Conservation (phyloP, 2,329 filamentous ascomycete genomes). For the Drechslerella stenobrocha region DNA sequence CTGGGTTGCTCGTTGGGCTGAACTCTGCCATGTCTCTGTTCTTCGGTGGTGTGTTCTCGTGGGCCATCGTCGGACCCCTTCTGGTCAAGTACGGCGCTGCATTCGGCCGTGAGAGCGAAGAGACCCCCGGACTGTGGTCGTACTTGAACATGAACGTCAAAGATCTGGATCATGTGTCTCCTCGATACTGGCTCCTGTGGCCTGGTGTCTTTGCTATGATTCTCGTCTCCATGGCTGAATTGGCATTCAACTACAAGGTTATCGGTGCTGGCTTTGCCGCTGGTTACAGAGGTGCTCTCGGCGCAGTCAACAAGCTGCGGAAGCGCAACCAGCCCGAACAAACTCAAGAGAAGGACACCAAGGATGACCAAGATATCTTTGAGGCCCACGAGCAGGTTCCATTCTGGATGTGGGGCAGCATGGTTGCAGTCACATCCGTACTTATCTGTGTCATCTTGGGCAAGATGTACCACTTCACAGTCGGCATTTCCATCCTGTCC, state of each 20-base stretch:
- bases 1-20: constrained; percentile 64
- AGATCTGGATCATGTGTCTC: constrained; percentile 55
- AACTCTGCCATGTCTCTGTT: constrained; percentile 66
- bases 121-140: constrained; percentile 19
- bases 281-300: constrained; percentile 59
- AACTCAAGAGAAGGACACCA: constrained; percentile 6
- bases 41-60: constrained; percentile 62
- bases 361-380: constrained; percentile 36
- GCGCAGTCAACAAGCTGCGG: constrained; percentile 55
- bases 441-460: constrained; percentile 43
- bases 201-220: constrained; percentile 61
- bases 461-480: constrained; percentile 30
- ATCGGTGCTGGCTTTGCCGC: constrained; percentile 58
- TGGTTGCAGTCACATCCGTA: constrained; percentile 24
- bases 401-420: constrained; percentile 41
- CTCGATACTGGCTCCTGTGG: constrained; percentile 62
- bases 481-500: constrained; percentile 56
- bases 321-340: constrained; percentile 13
- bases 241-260: constrained; percentile 57
- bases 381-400: constrained; percentile 26
- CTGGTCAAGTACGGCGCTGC: constrained; percentile 60
- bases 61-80: constrained; percentile 63
- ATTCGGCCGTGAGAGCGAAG: constrained; percentile 30
- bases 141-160: constrained; percentile 44
- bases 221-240: constrained; percentile 59